Evolutionary conservation across 2,329 filamentous ascomycete genomes (phyloP).

Genomic region (Neofusicoccum laricinum): DNA sequence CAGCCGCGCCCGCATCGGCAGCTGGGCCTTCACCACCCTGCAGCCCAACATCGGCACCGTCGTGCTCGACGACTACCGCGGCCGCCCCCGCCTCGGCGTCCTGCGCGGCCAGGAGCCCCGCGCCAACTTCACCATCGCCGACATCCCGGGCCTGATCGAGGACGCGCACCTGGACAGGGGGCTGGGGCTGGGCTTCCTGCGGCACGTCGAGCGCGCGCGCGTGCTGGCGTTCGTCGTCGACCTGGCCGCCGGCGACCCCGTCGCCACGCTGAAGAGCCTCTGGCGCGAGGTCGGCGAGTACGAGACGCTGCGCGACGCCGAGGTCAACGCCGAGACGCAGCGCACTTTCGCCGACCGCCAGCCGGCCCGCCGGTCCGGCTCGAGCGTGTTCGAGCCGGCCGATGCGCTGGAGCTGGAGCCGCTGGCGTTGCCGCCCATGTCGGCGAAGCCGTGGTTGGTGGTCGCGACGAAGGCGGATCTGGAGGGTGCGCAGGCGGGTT

Average conservation of each 20-base stretch:
- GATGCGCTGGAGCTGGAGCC: slow-evolving; percentile 25
- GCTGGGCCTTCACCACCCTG: slow-evolving; percentile 96
- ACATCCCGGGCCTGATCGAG: slow-evolving; percentile 91
- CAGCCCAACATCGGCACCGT: slow-evolving; percentile 96
- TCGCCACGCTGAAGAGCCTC: slow-evolving; percentile 72
- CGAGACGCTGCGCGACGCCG: slow-evolving; percentile 73
- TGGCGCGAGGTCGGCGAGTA: slow-evolving; percentile 93
- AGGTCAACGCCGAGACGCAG: slow-evolving; percentile 63
- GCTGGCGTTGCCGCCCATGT: slow-evolving; percentile 65
- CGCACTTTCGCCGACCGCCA: slow-evolving; percentile 48
- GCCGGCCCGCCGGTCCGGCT: neutral
- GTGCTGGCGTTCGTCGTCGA: slow-evolving; percentile 94
- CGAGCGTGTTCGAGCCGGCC: slow-evolving; percentile 22
- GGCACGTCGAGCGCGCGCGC: slow-evolving; percentile 90
- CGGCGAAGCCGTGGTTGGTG: slow-evolving; percentile 95
- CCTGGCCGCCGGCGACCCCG: slow-evolving; percentile 73
- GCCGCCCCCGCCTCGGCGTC: slow-evolving; percentile 60
- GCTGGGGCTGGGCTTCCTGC: slow-evolving; percentile 84
- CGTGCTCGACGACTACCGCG: slow-evolving; percentile 81
- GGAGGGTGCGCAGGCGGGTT: slow-evolving; percentile 75
- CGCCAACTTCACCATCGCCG: slow-evolving; percentile 86
- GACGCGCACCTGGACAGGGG: slow-evolving; percentile 90
- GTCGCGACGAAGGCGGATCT: slow-evolving; percentile 91
- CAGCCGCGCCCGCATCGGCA: slow-evolving; percentile 82
- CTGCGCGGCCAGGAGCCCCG: slow-evolving; percentile 51